Evolutionary conservation across 2,329 filamentous ascomycete species (phyloP), one percentile per base, ranked within the genome.

Genomic region (Xenosphaeropsis pyriputrescens): DNA sequence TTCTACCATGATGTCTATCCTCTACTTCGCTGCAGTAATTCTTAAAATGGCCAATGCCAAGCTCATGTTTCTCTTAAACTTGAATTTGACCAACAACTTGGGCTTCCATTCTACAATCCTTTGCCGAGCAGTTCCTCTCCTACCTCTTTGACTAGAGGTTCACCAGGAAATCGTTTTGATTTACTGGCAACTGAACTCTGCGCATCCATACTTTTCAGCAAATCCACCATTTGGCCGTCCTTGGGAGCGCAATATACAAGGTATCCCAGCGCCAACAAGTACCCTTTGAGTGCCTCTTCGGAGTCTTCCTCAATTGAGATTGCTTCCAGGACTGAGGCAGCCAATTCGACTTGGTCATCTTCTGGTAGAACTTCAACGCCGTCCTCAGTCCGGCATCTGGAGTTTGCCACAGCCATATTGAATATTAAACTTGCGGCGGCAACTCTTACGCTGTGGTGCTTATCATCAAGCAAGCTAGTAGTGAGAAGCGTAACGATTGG

Each of bases 371-470:
- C 62, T 34, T 80, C 72, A 5, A 62, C 59, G 1, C 68, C 60
- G 11, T 71, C 66, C 18, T 74, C 67, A 29, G 70, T 63, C 15
- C 83, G 70, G 18, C 71, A 62, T 34, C 72, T 72, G 48, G 80
- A 79, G 49, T 86, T 82, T 2, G 76, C 70, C 0, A 77, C 64
- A 0, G 84, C 71, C 0, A 96, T 59, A 47, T 96, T 95, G 63
- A 86, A 91, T 1, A 88, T 72, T 2, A 96, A 66, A 2, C 80
- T 85, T 0, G 88, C 77, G 0, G 88, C 84, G 1, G 86, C 83
- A 3, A 89, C 81, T 32, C 88, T 75, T 2, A 89, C 71, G 38
- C 77, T 85, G 34, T 68, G 67, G 48, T 91, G 77, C 34, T 70
- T 70, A 19, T 77, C 73, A 48, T 94, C 86, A 1, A 95, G 68